Percentiles rank a stretch among this genome's conserved stretches.
Conservation (phyloP, 2,329 filamentous ascomycete genomes). For the Fonsecaea multimorphosa region DNA sequence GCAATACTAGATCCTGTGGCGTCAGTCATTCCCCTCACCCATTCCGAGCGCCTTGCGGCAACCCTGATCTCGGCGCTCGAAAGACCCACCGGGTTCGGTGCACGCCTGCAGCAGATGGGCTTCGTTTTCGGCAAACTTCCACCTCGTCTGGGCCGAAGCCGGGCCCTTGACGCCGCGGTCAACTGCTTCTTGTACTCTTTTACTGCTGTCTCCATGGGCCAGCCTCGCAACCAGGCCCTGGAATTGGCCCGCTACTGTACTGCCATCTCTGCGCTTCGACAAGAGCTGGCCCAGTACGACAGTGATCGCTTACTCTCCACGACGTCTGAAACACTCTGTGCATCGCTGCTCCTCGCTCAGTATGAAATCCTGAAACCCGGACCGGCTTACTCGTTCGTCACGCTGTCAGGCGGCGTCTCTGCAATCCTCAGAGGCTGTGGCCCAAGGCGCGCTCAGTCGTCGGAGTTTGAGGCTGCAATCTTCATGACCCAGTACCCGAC, state of each 20-base stretch:
- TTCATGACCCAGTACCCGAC: slow-evolving; percentile 16
- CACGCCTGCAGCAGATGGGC: slow-evolving; percentile 18
- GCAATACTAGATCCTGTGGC: neutral
- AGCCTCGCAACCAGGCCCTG: slow-evolving; percentile 8
- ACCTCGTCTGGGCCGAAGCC: slow-evolving; percentile 13
- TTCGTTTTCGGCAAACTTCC: slow-evolving; percentile 7
- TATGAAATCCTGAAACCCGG: slow-evolving; percentile 16
- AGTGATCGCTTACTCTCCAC: slow-evolving; percentile 6
- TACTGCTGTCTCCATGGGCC: neutral
- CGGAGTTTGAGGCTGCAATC: slow-evolving; percentile 15
- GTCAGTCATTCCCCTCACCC: neutral
- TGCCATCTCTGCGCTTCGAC: slow-evolving; percentile 11
- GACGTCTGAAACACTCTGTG: slow-evolving; percentile 17
- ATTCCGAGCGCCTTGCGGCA: slow-evolving; percentile 3
- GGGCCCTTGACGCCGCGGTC: slow-evolving; percentile 19
- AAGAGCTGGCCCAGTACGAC: slow-evolving; percentile 11
- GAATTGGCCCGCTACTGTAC: slow-evolving; percentile 13
- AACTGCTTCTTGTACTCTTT: slow-evolving; percentile 17
- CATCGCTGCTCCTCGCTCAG: slow-evolving; percentile 16
- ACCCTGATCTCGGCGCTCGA: slow-evolving; percentile 9
- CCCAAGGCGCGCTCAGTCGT: slow-evolving; percentile 8
- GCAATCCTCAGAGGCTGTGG: slow-evolving; percentile 15
- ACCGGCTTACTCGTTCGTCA: slow-evolving; percentile 7
- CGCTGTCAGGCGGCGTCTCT: slow-evolving; percentile 16
- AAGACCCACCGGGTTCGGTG: slow-evolving; percentile 11